A percentile compares a stretch with the other conserved stretches of the same genome.
These are phyloP conservation scores for Obba rivulosa DNA, from an alignment of 768 basidiomycete species.

Conservation along the genomic window DNA sequence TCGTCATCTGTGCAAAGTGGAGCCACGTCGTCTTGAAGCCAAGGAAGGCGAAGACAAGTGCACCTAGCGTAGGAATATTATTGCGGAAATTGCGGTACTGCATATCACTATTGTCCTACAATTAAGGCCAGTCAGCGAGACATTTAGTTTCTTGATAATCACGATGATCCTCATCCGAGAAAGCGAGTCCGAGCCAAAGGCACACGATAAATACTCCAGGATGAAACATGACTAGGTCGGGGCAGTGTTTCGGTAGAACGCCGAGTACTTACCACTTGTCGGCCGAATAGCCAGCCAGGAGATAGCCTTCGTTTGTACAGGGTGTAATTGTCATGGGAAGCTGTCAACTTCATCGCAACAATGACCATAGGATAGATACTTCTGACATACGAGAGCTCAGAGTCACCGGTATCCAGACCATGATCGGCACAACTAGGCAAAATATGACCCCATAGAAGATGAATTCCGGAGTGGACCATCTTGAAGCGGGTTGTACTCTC, in stretches of 20 bases:
- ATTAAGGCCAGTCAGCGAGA: background rate
- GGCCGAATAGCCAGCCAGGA: conserved; percentile 77
- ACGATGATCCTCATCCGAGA: too few species aligned
- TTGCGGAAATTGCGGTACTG: conserved; percentile 88
- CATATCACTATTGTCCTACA: conserved; percentile 79
- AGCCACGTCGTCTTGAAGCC: conserved; percentile 47
- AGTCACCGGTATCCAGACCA: conserved; percentile 71
- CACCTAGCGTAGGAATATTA: conserved; percentile 62
- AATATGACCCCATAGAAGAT: conserved; percentile 64
- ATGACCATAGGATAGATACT: background rate
- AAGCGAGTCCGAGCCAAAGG: too few species aligned
- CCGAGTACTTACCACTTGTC: conserved; percentile 60
- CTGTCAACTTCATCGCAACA: conserved; percentile 31
- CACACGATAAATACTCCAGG: too few species aligned
- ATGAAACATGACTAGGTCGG: too few species aligned
- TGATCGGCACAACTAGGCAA: conserved; percentile 56
- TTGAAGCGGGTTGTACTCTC: conserved; percentile 31
- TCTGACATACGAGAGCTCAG: conserved; percentile 68
- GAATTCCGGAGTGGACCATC: conserved; percentile 85
- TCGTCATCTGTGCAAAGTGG: conserved; percentile 16
- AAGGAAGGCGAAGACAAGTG: conserved; percentile 51
- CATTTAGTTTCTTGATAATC: background rate
- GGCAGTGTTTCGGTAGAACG: too few species aligned
- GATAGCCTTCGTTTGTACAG: conserved; percentile 55
- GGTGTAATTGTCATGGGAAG: conserved; percentile 68